Conservation (phyloP, 1,139 yeast species). For the Diutina pseudorugosa region DNA sequence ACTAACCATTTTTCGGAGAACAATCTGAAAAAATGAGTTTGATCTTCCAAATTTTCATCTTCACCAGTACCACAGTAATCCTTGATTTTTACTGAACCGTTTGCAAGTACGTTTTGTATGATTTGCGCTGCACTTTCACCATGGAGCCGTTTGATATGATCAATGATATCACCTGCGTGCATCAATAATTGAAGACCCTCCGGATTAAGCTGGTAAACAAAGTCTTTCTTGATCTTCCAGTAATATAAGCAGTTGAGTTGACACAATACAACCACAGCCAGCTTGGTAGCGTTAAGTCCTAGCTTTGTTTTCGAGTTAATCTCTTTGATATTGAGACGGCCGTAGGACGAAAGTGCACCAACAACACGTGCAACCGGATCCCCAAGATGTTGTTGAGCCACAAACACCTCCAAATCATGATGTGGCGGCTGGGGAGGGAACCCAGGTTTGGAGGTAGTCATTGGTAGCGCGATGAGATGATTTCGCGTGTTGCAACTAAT, state of each 20-base stretch:
- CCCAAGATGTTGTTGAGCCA: conserved; percentile 48
- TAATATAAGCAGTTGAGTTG: conserved; percentile 54
- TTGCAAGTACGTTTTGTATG: conserved; percentile 52
- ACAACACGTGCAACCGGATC: conserved; percentile 48
- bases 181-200: conserved; percentile 52
- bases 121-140: conserved; percentile 51
- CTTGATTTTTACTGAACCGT: conserved; percentile 51
- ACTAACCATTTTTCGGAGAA: conserved; percentile 47
- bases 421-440: conserved; percentile 43
- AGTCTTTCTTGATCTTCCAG: conserved; percentile 22
- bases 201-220: conserved; percentile 51
- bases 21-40: conserved; percentile 30
- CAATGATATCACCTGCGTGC: conserved; percentile 68
- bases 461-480: background rate
- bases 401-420: conserved; percentile 41
- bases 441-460: background rate
- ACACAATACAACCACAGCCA: conserved; percentile 49
- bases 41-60: conserved; percentile 19
- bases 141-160: conserved; percentile 29
- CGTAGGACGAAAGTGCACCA: conserved; percentile 45
- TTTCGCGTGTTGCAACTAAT: background rate
- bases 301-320: conserved; percentile 28
- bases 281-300: conserved; percentile 34
- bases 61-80: conserved; percentile 37
- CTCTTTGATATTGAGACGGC: conserved; percentile 42